Evolutionary conservation across 305 asterid species (phyloP).

Genomic region (Solanum hybrid): DNA sequence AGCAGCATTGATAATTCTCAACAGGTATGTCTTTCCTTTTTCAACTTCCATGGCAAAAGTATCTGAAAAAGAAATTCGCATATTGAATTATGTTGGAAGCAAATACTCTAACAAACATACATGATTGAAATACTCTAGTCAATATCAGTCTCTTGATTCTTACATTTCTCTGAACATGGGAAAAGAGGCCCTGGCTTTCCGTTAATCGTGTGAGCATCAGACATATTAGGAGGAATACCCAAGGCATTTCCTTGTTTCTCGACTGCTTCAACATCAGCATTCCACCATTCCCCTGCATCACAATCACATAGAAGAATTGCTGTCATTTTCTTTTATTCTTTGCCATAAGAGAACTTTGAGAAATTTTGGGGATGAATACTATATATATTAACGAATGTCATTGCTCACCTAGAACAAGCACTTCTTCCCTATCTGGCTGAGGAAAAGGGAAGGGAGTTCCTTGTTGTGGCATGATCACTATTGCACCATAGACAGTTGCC

Average conservation of each 20-base stretch:
- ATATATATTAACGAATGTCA: neutral
- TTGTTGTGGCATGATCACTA: conserved; percentile 50
- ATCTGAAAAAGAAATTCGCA: conserved; percentile 18
- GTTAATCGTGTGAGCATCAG: conserved; percentile 27
- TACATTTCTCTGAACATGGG: conserved; percentile 27
- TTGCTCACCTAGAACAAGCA: conserved; percentile 34
- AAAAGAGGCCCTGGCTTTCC: conserved; percentile 29
- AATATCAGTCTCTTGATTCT: neutral
- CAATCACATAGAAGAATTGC: neutral
- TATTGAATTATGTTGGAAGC: neutral
- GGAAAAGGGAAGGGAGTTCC: conserved; percentile 67
- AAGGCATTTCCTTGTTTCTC: conserved; percentile 20
- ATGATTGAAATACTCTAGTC: neutral
- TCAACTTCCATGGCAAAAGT: conserved; percentile 50
- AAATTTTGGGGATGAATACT: neutral
- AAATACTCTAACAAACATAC: neutral
- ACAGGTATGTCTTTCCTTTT: conserved; percentile 48
- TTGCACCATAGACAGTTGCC: conserved; percentile 67
- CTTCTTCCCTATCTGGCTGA: conserved; percentile 35
- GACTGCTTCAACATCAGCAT: conserved; percentile 23
- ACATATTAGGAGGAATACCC: conserved; percentile 24
- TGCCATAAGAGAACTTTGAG: neutral
- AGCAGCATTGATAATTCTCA: conserved; percentile 54
- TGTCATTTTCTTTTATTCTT: neutral
- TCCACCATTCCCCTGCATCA: conserved; percentile 32